Evolutionary conservation across 2,329 filamentous ascomycete species (phyloP).

Genomic region (Ambrosiella beaveri): DNA sequence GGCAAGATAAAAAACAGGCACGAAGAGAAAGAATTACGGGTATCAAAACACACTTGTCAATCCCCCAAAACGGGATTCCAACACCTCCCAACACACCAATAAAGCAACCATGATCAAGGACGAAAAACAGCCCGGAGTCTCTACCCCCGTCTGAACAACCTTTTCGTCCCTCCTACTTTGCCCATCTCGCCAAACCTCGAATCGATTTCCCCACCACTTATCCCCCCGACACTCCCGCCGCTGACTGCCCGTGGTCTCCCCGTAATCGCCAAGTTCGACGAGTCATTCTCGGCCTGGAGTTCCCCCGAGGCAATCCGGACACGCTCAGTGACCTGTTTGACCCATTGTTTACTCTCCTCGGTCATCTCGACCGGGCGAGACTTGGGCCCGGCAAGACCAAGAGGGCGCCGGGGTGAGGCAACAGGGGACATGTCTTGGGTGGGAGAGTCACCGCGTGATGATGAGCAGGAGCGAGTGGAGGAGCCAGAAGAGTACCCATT

Average conservation of each 20-base stretch:
- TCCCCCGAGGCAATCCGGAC: slow-evolving; percentile 54
- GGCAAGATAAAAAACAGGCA: not conserved
- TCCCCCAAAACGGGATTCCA: too few relatives aligned
- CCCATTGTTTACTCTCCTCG: slow-evolving; percentile 61
- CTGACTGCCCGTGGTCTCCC: too few relatives aligned
- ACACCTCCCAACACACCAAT: not conserved
- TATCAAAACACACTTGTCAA: not conserved
- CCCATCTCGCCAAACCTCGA: slow-evolving; percentile 50
- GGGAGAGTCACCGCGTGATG: slow-evolving; percentile 25
- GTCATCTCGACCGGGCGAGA: slow-evolving; percentile 48
- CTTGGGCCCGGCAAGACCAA: slow-evolving; percentile 52
- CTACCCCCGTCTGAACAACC: slow-evolving; percentile 41
- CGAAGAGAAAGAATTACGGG: not conserved
- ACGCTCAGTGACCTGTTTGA: slow-evolving; percentile 67
- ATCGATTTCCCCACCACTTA: not conserved
- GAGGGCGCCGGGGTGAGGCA: slow-evolving; percentile 23
- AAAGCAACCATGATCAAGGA: not conserved
- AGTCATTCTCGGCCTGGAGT: slow-evolving; percentile 27
- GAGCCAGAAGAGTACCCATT: slow-evolving; percentile 20
- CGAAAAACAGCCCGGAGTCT: slow-evolving; percentile 1
- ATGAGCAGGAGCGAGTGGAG: slow-evolving; percentile 28
- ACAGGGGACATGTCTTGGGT: slow-evolving; percentile 20
- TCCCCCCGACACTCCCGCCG: not conserved
- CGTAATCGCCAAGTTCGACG: not conserved
- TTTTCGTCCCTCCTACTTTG: slow-evolving; percentile 54